Evolutionary conservation across 176 grass and related monocot genomes (phyloP), one percentile per base, ranked within the genome.

Genomic region (Aegilops speltoides): DNA sequence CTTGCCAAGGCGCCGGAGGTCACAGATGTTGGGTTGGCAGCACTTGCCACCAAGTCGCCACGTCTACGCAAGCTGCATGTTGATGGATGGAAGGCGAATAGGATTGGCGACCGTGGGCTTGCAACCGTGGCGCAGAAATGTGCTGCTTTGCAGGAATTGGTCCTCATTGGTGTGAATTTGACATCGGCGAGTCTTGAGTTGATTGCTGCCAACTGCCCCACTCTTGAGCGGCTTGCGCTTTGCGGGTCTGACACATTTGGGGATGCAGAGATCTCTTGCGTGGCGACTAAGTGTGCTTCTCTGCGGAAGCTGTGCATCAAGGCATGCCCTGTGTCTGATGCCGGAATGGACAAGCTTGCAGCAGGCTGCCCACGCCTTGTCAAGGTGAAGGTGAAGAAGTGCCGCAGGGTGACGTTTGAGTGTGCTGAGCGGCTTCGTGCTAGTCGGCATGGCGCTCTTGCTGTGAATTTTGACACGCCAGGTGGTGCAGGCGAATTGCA

Each of bases 351-450:
- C 33, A 90, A 91, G 24, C 92, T 99, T 1, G 94, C 87, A 7
- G 79, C 86, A 45, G 97, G 97, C 25, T 96, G 94, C 82, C 97
- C 97, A 6, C 91, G 87, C 14, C 86, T 99, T 57, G 97, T 94
- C 46, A 99, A 99, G 87, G 92, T 99, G 61, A 99, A 99, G 89
- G 87, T 99, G 64, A 99, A 99, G 85, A 96, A 94, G 81, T 99
- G 97, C 14, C 90, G 89, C 1, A 72, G 85, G 9, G 97, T 99
- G 61, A 91, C 97, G 0, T 86, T 64, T 0, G 89, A 94, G 85
- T 99, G 94, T 83, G 92, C 89, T 11, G 94, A 99, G 50, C 89
- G 87, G 57, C 90, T 99, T 37, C 83, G 90, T 80, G 83, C 66
- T 43, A 76, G 87, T 59, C 86, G 97, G 28, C 74, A 86, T 20